Evolutionary conservation across 2,329 filamentous ascomycete genomes (phyloP), one percentile per base, ranked within the genome.

Genomic region (Aspergillus neotritici): DNA sequence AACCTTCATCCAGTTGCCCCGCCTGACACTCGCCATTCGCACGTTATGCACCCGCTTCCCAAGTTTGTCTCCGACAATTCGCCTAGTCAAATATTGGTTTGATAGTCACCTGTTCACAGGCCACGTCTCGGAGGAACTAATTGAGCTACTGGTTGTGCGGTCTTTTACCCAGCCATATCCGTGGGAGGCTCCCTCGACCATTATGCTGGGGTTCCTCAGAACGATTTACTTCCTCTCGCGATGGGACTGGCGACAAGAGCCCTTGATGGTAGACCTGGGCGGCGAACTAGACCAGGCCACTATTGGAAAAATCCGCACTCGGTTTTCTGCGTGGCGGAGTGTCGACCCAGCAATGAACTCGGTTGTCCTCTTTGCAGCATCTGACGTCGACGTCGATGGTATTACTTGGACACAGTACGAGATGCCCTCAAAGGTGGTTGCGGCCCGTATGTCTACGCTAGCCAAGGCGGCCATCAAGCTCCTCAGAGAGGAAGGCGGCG

Each of bases 211-310:
- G 4, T 91, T 98, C 60, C 68, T 94, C 21, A 82, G 90, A 15
- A 86, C 87, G 1, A 72, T 98, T 1, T 72, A 83, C 28, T 85
- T 91, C 63, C 73, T 98, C 11, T 81, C 89, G 1, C 77, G 82
- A 33, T 98, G 93, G 89, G 88, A 97, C 63, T 98, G 93, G 93
- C 80, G 86, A 21, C 75, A 82, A 6, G 83, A 89, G 41, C 86
- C 93, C 1, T 73, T 97, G 28, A 75, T 95, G 29, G 75, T 96
- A 17, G 88, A 96, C 63, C 77, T 87, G 17, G 77, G 80, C 16
- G 63, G 61, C 9, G 77, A 81, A 11, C 74, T 94, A 58, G 77
- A 78, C 6, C 66, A 72, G 6, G 70, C 78, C 9, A 79, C 85
- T 25, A 74, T 84, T 9, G 69, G 78, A 28, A 70, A 74, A 3